Evolutionary conservation across 163 green algal genomes (phyloP).

Genomic region (Scenedesmus sp.): DNA sequence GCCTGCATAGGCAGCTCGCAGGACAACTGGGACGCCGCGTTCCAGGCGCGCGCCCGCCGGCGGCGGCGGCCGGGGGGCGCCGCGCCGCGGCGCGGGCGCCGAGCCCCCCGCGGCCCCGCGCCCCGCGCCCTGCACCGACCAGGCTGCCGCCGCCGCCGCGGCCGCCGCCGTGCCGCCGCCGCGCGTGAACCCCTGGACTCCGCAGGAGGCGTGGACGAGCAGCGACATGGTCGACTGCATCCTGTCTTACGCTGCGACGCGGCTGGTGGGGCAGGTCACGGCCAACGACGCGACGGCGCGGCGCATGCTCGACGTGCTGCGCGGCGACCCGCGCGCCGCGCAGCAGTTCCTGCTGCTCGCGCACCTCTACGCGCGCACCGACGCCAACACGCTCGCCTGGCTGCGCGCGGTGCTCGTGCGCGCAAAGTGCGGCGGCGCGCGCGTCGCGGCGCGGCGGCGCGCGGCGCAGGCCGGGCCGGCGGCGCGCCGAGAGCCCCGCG

Average conservation of each 20-base stretch:
- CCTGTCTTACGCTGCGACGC: slow-evolving; percentile 72
- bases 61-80: no score
- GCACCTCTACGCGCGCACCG: slow-evolving; percentile 83
- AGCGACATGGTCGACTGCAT: slow-evolving; percentile 90
- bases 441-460: no score
- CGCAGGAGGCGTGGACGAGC: slow-evolving; percentile 74
- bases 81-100: no score
- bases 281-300: slow-evolving; percentile 8
- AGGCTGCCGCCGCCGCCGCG: no score
- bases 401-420: slow-evolving; percentile 69
- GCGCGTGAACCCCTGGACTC: no score
- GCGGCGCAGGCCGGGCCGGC: no score
- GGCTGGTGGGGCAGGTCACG: slow-evolving; percentile 67
- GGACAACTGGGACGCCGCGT: slow-evolving; percentile 87
- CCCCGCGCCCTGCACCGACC: no score
- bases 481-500: no score
- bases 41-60: slow-evolving; percentile 42
- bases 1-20: slow-evolving; percentile 63
- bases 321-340: slow-evolving; percentile 57
- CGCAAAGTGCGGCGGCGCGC: slow-evolving; percentile 22
- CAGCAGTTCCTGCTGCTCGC: slow-evolving; percentile 83
- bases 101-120: no score
- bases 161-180: no score
- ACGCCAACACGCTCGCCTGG: slow-evolving; percentile 66
- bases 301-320: slow-evolving; percentile 56